phyloP scores from a whole-genome alignment of 768 basidiomycete species.

The Auriscalpium microsporum region DNA sequence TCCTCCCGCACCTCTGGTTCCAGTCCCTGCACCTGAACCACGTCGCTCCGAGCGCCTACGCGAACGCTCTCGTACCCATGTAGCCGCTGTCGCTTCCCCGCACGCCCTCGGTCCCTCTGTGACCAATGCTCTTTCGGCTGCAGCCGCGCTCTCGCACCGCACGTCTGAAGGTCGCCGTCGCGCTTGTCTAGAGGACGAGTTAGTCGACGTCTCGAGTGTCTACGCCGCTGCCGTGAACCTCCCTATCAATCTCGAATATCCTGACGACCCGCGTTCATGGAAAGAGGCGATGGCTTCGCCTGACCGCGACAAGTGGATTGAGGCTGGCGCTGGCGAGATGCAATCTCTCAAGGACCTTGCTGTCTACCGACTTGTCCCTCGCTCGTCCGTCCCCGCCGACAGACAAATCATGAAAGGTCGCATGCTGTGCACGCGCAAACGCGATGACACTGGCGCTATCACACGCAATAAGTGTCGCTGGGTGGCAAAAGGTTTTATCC shows the following conservation, averaged over 20 bases:
- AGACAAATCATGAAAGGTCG: conserved; percentile 16
- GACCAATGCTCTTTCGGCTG: no score
- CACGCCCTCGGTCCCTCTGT: no score
- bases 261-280: conserved; percentile 15
- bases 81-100: no score
- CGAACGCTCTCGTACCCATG: no score
- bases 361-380: conserved; percentile 16
- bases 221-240: neutral
- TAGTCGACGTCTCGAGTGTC: no score
- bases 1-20: no score
- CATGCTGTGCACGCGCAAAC: conserved; percentile 24
- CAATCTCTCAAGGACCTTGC: conserved; percentile 6
- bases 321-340: conserved; percentile 19
- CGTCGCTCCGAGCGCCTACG: no score
- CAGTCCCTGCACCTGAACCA: no score
- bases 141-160: no score
- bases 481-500: conserved; percentile 35
- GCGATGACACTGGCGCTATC: conserved; percentile 18
- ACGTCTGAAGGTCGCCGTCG: no score
- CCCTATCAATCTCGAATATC: conserved; percentile 7
- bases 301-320: conserved; percentile 14
- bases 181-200: no score
- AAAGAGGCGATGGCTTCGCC: conserved; percentile 16
- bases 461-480: conserved; percentile 28
- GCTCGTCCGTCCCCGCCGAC: conserved; percentile 13